Evolutionary conservation across 2,329 filamentous ascomycete genomes (phyloP), one percentile per base, ranked within the genome.

Genomic region (Penicillium italicum): DNA sequence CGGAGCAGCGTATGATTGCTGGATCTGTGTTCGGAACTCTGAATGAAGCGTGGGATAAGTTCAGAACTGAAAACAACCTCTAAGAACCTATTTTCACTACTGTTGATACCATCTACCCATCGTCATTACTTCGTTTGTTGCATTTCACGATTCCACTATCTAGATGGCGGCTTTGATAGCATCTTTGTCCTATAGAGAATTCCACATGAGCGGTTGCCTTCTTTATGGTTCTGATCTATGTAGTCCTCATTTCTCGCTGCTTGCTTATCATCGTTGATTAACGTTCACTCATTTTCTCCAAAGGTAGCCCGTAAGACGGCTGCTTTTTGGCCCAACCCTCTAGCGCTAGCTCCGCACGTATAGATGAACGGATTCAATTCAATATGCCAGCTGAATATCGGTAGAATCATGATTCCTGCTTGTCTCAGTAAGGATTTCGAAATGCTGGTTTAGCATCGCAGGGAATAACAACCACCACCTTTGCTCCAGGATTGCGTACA

Each of bases 31-130:
- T 87, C 62, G 83, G 81, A 60, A 81, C 82, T 12, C 67, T 87
- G 63, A 87, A 87, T 62, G 85, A 87, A 68, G 84, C 85, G 8
- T 87, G 85, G 85, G 85, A 87, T 65, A 86, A 85, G 67, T 87
- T 87, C 72, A 85, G 84, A 71, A 75, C 75, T 43, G 84, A 87
- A 62, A 87, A 87, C 65, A 78, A 78, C 50, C 72, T 85, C 38
- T 85, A 61, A 67, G 38, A 24, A 30, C 45, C 34, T 14, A 30
- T 36, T n/a, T 24, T 44, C 20, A 3, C 37, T 36, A 3, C 37
- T 36, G 38, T 51, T 43, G 28, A 55, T 55, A 55, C 53, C 53
- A 55, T 51, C 9, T 37, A 33, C 41, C 22, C 30, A 40, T 33
- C 6, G 8, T 40, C 33, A 18, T 47, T 28, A 20, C 43, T 59